A percentile compares a stretch with the other conserved stretches of the same genome.
These are phyloP conservation scores for Tylopilus sp. DNA, from an alignment of 1,284 basidiomycete genomes.

Conservation along the genomic window DNA sequence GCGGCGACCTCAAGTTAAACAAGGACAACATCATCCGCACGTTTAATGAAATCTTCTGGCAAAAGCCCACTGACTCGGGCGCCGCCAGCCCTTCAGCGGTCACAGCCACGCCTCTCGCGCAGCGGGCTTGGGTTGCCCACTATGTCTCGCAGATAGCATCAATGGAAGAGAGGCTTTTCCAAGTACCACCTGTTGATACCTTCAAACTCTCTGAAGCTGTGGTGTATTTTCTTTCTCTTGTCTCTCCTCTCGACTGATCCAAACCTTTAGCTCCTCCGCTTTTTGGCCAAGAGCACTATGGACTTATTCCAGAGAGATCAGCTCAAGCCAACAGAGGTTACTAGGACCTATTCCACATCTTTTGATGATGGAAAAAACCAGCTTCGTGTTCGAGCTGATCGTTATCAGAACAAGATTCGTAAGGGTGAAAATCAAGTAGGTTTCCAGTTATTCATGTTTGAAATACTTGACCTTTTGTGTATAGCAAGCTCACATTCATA, in stretches of 20 bases:
- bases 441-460: neutral
- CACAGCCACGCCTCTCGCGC: conserved; percentile 38
- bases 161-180: conserved; percentile 24
- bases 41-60: conserved; percentile 43
- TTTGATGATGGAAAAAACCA: conserved; percentile 24
- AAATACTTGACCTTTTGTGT: neutral
- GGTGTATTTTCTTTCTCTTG: neutral
- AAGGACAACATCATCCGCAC: conserved; percentile 42
- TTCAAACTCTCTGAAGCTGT: conserved; percentile 40
- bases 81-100: conserved; percentile 1
- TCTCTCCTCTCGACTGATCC: neutral
- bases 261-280: conserved; percentile 33
- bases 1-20: conserved; percentile 27
- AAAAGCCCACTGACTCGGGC: conserved; percentile 16
- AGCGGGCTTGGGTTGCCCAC: conserved; percentile 57
- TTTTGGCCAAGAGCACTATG: conserved; percentile 49
- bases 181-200: conserved; percentile 44
- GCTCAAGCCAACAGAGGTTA: conserved; percentile 43
- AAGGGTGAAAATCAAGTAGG: conserved; percentile 29
- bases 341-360: conserved; percentile 38
- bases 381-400: conserved; percentile 35
- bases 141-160: conserved; percentile 29
- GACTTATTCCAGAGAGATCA: conserved; percentile 50
- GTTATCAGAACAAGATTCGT: conserved; percentile 46
- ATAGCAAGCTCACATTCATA: conserved; percentile 18